Base-by-base conservation (phyloP, 805 yeast species). In the Zygotorulaspora danielsina region DNA sequence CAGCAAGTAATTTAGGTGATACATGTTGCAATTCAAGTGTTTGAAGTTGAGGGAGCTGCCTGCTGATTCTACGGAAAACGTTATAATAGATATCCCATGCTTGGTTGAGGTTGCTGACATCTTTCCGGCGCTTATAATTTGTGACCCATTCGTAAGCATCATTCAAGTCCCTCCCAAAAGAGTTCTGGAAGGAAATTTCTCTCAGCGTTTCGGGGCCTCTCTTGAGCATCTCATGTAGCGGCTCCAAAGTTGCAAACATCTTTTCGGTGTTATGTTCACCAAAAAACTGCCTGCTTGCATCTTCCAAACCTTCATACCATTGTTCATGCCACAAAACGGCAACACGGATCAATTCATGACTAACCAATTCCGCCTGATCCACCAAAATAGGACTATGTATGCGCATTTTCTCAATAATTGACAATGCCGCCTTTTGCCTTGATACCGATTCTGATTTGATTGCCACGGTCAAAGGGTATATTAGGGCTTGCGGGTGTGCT, bases 41-140 rank as follows among this genome's bases (percentile, higher is more conserved):
- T 45, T 84, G 87, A 18, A 90, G 64, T 56, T 86, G 95, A 1
- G 95, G 95, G 26, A 93, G 64, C 59, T 88, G 96, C 48, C 95
- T 76, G 45, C 89, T 80, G 39, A 93, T 87, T 46, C 95, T 76
- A 50, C 96, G 76, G 76, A 90, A 93, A 2, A 93, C 96, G 49
- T 83, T 84, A 62, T 90, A 89, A 59, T 90, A 90, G 12, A 89
- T 81, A 60, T 90, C 97, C 98, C 98, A 90, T 0, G 97, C 97
- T 63, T 93, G 97, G 55, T 89, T 88, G 62, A 90, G 65, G 51
- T 88, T 90, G 17, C 94, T 81, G 35, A 81, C 76, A 58, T 93
- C 97, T 43, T 81, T 84, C 0, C 95, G 83, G 32, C 87, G 71
- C 57, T 86, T 81, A 66, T 78, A 93, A 55, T 86, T 85, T 59